A percentile compares a stretch with the other conserved stretches of the same genome.
Conservation (phyloP, 2,329 filamentous ascomycete genomes). For the Talaromyces sp. region DNA sequence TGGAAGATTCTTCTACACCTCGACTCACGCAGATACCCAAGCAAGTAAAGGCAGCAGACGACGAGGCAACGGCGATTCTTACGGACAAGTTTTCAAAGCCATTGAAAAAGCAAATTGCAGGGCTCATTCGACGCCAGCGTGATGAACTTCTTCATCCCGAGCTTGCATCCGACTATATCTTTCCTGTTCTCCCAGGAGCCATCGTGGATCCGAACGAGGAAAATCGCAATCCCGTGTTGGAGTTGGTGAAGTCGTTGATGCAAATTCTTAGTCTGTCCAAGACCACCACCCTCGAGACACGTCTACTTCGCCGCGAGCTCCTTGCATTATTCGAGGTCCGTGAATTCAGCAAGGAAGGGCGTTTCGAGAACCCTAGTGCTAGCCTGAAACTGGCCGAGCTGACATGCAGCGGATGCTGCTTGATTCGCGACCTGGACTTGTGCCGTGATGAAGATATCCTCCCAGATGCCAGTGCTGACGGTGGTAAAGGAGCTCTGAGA, state of each 20-base stretch:
- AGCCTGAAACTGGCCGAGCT: constrained; percentile 68
- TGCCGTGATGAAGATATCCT: constrained; percentile 84
- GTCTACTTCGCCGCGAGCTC: constrained; percentile 82
- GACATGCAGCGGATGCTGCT: constrained; percentile 85
- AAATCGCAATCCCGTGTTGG: constrained; percentile 69
- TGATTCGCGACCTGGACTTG: constrained; percentile 82
- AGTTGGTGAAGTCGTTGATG: constrained; percentile 89
- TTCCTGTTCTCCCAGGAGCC: constrained; percentile 65
- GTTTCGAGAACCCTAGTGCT: constrained; percentile 79
- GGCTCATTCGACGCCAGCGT: constrained; percentile 78
- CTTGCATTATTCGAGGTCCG: constrained; percentile 87
- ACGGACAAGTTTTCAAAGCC: constrained; percentile 83
- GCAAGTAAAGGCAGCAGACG: constrained; percentile 54
- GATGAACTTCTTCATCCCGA: constrained; percentile 86
- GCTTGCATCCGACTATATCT: constrained; percentile 78
- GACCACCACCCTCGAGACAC: constrained; percentile 81
- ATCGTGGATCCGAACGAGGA: constrained; percentile 50
- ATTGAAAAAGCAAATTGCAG: constrained; percentile 79
- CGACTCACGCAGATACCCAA: constrained; percentile 58
- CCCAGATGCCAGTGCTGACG: constrained; percentile 41
- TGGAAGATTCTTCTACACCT: constrained; percentile 54
- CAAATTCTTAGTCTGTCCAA: constrained; percentile 89
- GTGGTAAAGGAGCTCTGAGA: constrained; percentile 30
- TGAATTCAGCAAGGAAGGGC: constrained; percentile 85
- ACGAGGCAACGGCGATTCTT: constrained; percentile 60